Conservation (phyloP, 345 rosid species). For the Moringa oleifera region DNA sequence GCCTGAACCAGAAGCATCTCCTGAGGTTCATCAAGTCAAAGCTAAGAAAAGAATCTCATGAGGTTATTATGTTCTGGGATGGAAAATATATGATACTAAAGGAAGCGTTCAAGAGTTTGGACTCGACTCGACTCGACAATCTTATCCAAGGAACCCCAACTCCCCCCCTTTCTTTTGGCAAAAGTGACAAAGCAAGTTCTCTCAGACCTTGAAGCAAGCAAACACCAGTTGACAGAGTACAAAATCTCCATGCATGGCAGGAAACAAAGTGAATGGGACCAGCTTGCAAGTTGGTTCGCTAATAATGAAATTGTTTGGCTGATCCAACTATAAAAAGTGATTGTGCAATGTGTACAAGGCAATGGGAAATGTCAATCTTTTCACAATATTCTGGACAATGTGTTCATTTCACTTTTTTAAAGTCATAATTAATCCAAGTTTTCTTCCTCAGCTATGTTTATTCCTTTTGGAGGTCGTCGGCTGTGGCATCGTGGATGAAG, state of each 20-base stretch:
- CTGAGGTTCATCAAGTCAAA: neutral
- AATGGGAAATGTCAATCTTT: neutral
- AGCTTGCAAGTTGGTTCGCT: neutral
- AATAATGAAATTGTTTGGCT: neutral
- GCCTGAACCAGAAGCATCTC: neutral
- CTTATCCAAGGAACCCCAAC: neutral
- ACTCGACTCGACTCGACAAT: neutral
- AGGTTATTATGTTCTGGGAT: neutral
- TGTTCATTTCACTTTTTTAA: neutral
- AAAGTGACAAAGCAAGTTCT: neutral
- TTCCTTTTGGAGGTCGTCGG: neutral
- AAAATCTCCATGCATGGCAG: neutral
- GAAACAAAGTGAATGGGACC: neutral
- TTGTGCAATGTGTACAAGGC: no score
- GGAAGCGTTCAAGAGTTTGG: neutral
- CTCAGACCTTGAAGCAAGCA: neutral
- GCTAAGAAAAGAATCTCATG: neutral
- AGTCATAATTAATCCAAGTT: neutral
- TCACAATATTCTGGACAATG: neutral
- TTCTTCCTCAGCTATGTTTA: neutral
- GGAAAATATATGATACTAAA: neutral
- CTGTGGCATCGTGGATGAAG: neutral
- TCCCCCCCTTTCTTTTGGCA: neutral
- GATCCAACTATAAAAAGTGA: neutral
- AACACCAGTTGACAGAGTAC: neutral